phyloP scores from a whole-genome alignment of 305 asterid genomes.

The Fraxinus sp. region DNA sequence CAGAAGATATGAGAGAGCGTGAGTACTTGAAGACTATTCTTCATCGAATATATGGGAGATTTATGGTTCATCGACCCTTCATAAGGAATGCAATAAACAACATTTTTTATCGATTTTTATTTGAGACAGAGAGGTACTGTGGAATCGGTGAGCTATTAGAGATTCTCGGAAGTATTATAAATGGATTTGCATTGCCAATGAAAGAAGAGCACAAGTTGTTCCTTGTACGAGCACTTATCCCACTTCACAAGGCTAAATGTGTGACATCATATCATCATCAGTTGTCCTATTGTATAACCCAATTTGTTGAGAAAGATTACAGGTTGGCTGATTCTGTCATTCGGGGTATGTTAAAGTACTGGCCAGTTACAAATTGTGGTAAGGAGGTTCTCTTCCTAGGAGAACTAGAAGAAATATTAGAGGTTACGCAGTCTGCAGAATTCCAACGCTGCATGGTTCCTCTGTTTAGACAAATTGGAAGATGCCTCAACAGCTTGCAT shows the following conservation, averaged over 20 bases:
- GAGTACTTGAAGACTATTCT: constrained; percentile 86
- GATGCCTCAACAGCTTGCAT: constrained; percentile 81
- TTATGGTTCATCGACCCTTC: constrained; percentile 89
- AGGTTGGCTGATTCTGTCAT: constrained; percentile 70
- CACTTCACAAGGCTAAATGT: constrained; percentile 74
- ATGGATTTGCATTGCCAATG: constrained; percentile 90
- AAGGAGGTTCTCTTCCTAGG: constrained; percentile 89
- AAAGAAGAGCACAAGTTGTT: constrained; percentile 92
- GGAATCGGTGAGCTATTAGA: constrained; percentile 80
- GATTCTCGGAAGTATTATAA: constrained; percentile 78
- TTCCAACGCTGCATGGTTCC: constrained; percentile 87
- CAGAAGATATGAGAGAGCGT: constrained; percentile 84
- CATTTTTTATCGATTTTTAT: constrained; percentile 61
- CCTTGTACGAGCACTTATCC: constrained; percentile 76
- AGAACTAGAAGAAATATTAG: constrained; percentile 83
- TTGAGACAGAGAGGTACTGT: constrained; percentile 73
- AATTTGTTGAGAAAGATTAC: constrained; percentile 89
- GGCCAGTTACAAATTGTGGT: constrained; percentile 87
- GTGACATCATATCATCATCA: constrained; percentile 70
- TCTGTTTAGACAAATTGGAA: constrained; percentile 72
- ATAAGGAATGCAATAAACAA: constrained; percentile 73
- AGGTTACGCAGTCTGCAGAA: constrained; percentile 70
- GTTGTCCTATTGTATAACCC: constrained; percentile 68
- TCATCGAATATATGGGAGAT: constrained; percentile 81
- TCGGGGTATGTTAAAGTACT: constrained; percentile 71